phyloP scores from a whole-genome alignment of 306 rosid species.

The Rosa multiflora region DNA sequence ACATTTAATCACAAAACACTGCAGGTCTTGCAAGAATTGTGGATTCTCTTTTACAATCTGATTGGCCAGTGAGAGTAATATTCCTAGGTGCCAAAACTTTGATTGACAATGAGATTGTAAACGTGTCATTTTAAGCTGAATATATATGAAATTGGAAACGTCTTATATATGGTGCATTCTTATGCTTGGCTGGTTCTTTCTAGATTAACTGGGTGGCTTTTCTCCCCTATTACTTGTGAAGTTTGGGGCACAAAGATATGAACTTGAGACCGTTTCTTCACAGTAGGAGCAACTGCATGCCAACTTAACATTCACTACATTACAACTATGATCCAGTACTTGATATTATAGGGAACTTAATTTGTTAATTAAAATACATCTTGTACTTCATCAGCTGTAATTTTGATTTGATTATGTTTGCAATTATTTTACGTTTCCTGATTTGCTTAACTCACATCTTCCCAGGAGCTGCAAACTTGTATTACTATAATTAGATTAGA shows the following conservation, averaged over 20 bases:
- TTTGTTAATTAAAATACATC: background rate
- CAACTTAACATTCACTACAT: background rate
- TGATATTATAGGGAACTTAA: background rate
- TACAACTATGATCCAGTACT: background rate
- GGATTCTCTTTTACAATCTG: background rate
- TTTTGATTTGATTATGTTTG: background rate
- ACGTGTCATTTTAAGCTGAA: background rate
- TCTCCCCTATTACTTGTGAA: background rate
- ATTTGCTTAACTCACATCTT: background rate
- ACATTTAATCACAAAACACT: too few relatives aligned
- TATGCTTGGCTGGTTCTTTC: background rate
- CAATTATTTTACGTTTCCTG: background rate
- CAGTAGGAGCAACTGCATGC: background rate
- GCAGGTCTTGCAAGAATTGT: too few relatives aligned
- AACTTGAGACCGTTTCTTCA: background rate
- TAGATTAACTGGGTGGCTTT: background rate
- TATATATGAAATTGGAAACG: background rate
- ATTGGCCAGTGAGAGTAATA: background rate
- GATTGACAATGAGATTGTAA: background rate
- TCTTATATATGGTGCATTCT: background rate
- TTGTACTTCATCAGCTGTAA: background rate
- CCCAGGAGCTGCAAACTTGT: background rate
- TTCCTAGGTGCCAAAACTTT: background rate
- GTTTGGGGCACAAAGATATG: background rate
- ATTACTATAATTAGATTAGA: too few relatives aligned